Evolutionary conservation across 805 yeast genomes (phyloP).

Genomic region (Ogataea methanolica): DNA sequence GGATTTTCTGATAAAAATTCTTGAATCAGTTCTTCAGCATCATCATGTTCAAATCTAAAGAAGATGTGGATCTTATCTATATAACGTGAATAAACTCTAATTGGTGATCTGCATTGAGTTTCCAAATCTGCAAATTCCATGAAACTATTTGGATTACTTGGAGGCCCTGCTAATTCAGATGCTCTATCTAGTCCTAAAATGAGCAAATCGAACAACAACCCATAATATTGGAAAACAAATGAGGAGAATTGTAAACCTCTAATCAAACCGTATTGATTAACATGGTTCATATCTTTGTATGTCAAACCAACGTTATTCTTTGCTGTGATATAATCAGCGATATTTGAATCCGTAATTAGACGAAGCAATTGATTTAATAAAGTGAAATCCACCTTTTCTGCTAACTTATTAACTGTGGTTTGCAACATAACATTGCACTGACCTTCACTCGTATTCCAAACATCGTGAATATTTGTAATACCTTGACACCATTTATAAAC

Average conservation of each 20-base stretch:
- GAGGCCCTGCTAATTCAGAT: constrained; percentile 76
- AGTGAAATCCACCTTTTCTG: constrained; percentile 87
- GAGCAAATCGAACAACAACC: constrained; percentile 75
- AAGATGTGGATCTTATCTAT: constrained; percentile 77
- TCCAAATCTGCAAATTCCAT: constrained; percentile 59
- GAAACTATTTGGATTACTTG: constrained; percentile 69
- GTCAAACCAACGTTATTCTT: constrained; percentile 79
- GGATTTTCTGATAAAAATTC: constrained; percentile 81
- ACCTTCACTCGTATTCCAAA: constrained; percentile 77
- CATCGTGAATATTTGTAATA: constrained; percentile 66
- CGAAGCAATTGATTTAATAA: constrained; percentile 76
- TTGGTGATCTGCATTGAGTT: constrained; percentile 67
- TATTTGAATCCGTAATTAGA: constrained; percentile 78
- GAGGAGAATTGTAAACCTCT: constrained; percentile 90
- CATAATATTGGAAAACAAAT: constrained; percentile 86
- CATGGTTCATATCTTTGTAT: constrained; percentile 93
- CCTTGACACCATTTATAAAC: constrained; percentile 96
- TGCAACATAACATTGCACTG: constrained; percentile 83
- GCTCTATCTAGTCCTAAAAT: constrained; percentile 87
- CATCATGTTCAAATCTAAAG: constrained; percentile 69
- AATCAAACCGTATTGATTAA: constrained; percentile 81
- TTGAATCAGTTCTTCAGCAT: constrained; percentile 68
- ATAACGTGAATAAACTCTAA: constrained; percentile 76
- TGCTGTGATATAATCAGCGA: constrained; percentile 92
- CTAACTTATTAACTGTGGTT: constrained; percentile 60